Evolutionary conservation across 1,139 yeast genomes (phyloP).

Genomic region (Kodamaea plutei): DNA sequence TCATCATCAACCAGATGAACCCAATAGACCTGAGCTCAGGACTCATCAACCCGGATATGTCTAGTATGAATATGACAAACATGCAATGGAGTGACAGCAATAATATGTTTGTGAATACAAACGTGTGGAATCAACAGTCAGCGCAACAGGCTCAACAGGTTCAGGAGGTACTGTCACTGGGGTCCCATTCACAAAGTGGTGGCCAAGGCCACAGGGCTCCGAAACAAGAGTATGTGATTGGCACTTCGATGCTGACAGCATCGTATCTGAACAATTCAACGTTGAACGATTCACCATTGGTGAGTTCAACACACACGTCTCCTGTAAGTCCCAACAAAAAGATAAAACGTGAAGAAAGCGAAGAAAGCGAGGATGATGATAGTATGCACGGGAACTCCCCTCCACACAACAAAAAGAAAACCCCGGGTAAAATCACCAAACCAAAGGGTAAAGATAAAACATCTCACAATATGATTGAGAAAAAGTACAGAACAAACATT

Average conservation of each 20-base stretch:
- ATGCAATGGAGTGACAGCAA: too few relatives aligned
- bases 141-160: constrained; percentile 11
- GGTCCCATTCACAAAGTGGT: neutral
- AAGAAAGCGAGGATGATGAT: constrained; percentile 4
- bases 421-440: constrained; percentile 26
- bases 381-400: too few relatives aligned
- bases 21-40: neutral
- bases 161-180: constrained; percentile 3
- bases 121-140: constrained; percentile 1
- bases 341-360: constrained; percentile 1
- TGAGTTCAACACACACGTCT: constrained; percentile 30
- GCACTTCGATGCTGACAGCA: constrained; percentile 4
- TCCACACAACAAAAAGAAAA: constrained; percentile 4
- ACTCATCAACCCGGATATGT: neutral
- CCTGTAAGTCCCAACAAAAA: constrained; percentile 22
- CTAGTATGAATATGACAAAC: neutral
- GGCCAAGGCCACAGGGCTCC: neutral
- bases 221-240: neutral
- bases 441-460: constrained; percentile 51
- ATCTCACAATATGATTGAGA: constrained; percentile 79
- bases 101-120: too few relatives aligned
- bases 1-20: neutral
- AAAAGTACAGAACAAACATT: constrained; percentile 72
- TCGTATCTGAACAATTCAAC: constrained; percentile 18
- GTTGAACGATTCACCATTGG: constrained; percentile 23